phyloP scores from a whole-genome alignment of 2,329 filamentous ascomycete species.

The Akanthomyces dipterigenus region DNA sequence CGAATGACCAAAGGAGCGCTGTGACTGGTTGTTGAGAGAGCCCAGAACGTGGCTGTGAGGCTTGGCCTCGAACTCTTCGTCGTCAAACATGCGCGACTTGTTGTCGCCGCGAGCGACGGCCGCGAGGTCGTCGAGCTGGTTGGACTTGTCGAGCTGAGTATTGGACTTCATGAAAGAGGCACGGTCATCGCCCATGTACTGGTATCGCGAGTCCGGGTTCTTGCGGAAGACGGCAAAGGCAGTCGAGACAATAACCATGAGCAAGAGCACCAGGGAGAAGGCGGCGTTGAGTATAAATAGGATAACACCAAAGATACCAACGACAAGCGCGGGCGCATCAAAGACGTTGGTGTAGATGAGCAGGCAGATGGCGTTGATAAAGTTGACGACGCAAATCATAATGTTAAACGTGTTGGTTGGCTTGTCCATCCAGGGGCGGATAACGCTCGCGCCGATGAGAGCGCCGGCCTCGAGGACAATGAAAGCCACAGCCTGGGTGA shows the following conservation, averaged over 20 bases:
- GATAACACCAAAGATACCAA: constrained; percentile 80
- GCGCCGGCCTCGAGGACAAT: constrained; percentile 75
- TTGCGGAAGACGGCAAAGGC: constrained; percentile 72
- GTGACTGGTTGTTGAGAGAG: constrained; percentile 5
- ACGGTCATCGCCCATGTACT: constrained; percentile 93
- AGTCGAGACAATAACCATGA: constrained; percentile 64
- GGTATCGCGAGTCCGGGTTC: constrained; percentile 91
- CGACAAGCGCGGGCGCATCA: constrained; percentile 73
- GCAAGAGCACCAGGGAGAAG: constrained; percentile 73
- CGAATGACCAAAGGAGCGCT: constrained; percentile 4
- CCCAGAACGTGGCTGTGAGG: constrained; percentile 4
- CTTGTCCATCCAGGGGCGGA: constrained; percentile 98
- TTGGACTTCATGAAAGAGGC: constrained; percentile 97
- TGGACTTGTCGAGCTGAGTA: constrained; percentile 67
- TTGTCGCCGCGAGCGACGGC: constrained; percentile 85
- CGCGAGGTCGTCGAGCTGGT: constrained; percentile 83
- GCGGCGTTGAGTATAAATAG: constrained; percentile 84
- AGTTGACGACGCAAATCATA: constrained; percentile 81
- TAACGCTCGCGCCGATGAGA: constrained; percentile 68
- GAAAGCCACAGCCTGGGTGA: constrained; percentile 73
- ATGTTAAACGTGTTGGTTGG: constrained; percentile 97
- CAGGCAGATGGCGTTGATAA: constrained; percentile 82
- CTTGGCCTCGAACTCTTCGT: constrained; percentile 5
- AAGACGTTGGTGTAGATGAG: constrained; percentile 86
- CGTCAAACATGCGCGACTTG: constrained; percentile 8